A percentile compares a stretch with the other conserved stretches of the same genome.
phyloP scores from a whole-genome alignment of 805 yeast genomes.

The Blastobotrys terrestris region DNA sequence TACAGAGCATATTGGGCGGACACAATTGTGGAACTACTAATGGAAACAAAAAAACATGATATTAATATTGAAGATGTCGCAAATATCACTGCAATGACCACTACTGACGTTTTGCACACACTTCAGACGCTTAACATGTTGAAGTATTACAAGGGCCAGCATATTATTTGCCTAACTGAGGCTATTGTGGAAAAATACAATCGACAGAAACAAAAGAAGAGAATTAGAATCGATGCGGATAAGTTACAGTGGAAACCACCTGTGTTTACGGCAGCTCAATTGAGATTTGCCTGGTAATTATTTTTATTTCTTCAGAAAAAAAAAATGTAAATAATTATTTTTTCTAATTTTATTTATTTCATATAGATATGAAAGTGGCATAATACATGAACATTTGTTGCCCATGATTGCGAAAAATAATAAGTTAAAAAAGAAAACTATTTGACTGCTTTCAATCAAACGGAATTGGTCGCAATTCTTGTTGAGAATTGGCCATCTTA shows the following conservation, averaged over 20 bases:
- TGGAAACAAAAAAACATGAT: constrained; percentile 55
- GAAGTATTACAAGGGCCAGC: constrained; percentile 92
- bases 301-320: too few species aligned
- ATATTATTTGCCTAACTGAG: constrained; percentile 78
- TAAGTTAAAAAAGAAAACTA: neutral
- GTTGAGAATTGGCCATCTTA: constrained; percentile 13
- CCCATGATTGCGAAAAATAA: too few species aligned
- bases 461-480: constrained; percentile 22
- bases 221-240: constrained; percentile 67
- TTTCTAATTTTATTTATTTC: neutral
- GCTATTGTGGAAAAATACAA: constrained; percentile 74
- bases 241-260: constrained; percentile 91
- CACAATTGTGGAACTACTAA: constrained; percentile 65
- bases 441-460: constrained; percentile 19
- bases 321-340: neutral
- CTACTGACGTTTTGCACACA: constrained; percentile 91
- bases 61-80: constrained; percentile 89
- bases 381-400: too few species aligned
- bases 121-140: constrained; percentile 85
- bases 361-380: too few species aligned
- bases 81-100: constrained; percentile 84
- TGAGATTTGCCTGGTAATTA: constrained; percentile 90
- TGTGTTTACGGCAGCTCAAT: constrained; percentile 85
- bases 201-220: constrained; percentile 59
- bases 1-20: constrained; percentile 98